Conservation (phyloP, 768 basidiomycete genomes). For the Tricholoma saponaceum region DNA sequence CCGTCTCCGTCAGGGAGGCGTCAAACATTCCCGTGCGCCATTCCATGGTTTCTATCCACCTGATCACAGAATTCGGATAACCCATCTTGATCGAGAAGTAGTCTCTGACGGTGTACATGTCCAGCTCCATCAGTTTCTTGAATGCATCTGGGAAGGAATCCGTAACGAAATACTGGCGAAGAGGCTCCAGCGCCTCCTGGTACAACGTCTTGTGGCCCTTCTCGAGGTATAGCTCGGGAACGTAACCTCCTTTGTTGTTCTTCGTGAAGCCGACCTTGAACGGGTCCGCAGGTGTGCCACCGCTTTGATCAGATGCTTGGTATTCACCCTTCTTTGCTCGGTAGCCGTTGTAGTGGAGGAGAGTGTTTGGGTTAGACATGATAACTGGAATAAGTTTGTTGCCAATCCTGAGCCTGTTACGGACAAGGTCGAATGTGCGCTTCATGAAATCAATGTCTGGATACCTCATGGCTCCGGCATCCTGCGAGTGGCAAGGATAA, state of each 20-base stretch:
- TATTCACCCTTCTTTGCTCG: too few species aligned
- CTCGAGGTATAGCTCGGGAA: too few species aligned
- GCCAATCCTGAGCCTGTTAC: conserved; percentile 7
- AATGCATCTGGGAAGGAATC: conserved; percentile 11
- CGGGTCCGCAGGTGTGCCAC: too few species aligned
- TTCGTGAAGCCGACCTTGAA: too few species aligned
- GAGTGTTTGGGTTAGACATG: too few species aligned
- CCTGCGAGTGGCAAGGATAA: conserved; percentile 14
- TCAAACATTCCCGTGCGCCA: conserved; percentile 14
- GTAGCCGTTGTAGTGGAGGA: too few species aligned
- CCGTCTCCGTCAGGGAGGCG: conserved; percentile 13
- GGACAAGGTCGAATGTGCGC: conserved; percentile 12
- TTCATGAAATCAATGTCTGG: conserved; percentile 26
- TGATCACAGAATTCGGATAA: conserved; percentile 6
- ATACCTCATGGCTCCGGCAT: conserved; percentile 40
- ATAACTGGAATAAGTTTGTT: too few species aligned
- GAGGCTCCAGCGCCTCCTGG: too few species aligned
- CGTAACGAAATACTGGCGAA: conserved; percentile 10
- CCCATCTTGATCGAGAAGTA: conserved; percentile 8
- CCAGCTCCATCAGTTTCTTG: conserved; percentile 7
- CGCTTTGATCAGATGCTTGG: too few species aligned
- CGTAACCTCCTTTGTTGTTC: conserved; percentile 1
- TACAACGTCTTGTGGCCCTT: too few species aligned
- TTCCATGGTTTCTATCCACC: conserved; percentile 16
- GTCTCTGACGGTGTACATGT: conserved; percentile 10